phyloP scores from a whole-genome alignment of 345 rosid species.

The Camelina laxa region DNA sequence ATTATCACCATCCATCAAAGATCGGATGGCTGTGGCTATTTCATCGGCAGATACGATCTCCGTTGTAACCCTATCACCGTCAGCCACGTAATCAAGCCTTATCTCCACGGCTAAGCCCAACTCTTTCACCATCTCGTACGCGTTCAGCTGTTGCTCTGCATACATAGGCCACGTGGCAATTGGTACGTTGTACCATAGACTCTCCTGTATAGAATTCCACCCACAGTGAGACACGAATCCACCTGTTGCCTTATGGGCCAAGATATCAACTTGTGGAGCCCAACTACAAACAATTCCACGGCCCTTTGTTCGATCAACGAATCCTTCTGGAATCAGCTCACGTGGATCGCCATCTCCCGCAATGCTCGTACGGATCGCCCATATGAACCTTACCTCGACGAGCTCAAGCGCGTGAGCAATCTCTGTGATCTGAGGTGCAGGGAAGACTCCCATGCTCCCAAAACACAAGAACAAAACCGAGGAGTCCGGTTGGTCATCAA shows the following conservation, averaged over 20 bases:
- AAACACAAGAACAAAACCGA: slow-evolving; percentile 74
- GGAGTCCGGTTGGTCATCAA: slow-evolving; percentile 49
- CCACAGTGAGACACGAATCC: slow-evolving; percentile 80
- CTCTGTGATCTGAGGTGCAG: slow-evolving; percentile 50
- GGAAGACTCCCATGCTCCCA: slow-evolving; percentile 65
- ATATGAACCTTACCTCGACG: slow-evolving; percentile 51
- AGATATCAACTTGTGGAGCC: slow-evolving; percentile 61
- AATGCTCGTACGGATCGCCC: slow-evolving; percentile 48
- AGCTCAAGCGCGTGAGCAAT: slow-evolving; percentile 58
- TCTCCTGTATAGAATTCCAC: slow-evolving; percentile 62
- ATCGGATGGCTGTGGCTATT: slow-evolving; percentile 50
- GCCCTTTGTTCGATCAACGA: slow-evolving; percentile 49
- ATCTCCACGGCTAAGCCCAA: slow-evolving; percentile 54
- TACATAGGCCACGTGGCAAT: slow-evolving; percentile 59
- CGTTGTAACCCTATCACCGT: slow-evolving; percentile 32
- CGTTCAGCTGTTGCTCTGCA: slow-evolving; percentile 60
- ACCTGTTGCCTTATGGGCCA: slow-evolving; percentile 53
- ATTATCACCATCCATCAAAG: slow-evolving; percentile 49
- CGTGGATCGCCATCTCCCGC: slow-evolving; percentile 37
- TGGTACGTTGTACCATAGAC: slow-evolving; percentile 58
- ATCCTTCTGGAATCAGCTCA: slow-evolving; percentile 58
- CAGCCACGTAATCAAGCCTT: slow-evolving; percentile 50
- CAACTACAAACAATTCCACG: slow-evolving; percentile 57
- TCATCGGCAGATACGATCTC: slow-evolving; percentile 35
- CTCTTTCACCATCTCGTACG: slow-evolving; percentile 52